Percentiles rank a stretch among this genome's conserved stretches.
Evolutionary conservation across 306 rosid genomes (phyloP).

Genomic region (Dalbergia oliveri): DNA sequence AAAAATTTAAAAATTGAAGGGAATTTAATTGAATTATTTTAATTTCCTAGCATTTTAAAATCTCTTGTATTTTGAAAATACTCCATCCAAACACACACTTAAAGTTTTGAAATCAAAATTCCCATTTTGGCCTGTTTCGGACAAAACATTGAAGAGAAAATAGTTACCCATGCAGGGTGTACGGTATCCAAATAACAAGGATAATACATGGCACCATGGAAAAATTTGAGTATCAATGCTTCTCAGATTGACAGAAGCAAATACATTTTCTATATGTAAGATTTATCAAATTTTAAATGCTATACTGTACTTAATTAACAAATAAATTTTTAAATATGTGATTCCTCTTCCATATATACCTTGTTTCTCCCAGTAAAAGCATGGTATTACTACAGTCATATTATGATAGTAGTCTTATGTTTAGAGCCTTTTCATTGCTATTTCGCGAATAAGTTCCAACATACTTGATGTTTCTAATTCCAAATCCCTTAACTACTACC

Average conservation of each 20-base stretch:
- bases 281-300: background rate
- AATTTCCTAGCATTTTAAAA: too few species aligned
- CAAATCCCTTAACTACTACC: slow-evolving; percentile 1
- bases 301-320: background rate
- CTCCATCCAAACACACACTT: too few species aligned
- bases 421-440: slow-evolving; percentile 8
- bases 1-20: too few species aligned
- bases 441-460: background rate
- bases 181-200: background rate
- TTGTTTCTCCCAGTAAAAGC: background rate
- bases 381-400: background rate
- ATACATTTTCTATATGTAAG: background rate
- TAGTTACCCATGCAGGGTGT: background rate
- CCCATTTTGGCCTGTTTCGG: background rate
- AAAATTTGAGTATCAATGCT: background rate
- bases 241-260: slow-evolving; percentile 4
- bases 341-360: background rate
- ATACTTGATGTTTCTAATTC: background rate
- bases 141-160: background rate
- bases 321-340: background rate
- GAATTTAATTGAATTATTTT: too few species aligned
- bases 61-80: too few species aligned
- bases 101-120: slow-evolving; percentile 14
- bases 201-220: background rate
- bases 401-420: background rate